Evolutionary conservation across 225 moss, liverwort and hornwort genomes (phyloP).

Genomic region (Marchantia polymorpha): DNA sequence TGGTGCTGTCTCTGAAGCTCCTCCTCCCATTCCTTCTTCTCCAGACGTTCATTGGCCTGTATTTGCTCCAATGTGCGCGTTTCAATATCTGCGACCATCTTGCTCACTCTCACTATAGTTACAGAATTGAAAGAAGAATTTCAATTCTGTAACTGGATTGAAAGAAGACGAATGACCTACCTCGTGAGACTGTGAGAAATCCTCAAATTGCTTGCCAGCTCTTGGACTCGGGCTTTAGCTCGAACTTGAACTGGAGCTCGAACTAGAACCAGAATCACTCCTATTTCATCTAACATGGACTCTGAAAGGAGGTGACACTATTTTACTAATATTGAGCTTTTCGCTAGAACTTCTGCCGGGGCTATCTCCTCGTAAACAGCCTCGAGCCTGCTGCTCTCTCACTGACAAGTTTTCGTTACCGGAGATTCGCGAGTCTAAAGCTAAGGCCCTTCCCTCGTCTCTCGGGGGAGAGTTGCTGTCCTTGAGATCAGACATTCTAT

Average conservation of each 20-base stretch:
- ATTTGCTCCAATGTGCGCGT: conserved; percentile 33
- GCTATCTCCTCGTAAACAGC: conserved; percentile 5
- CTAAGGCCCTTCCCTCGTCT: conserved; percentile 9
- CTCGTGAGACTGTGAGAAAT: conserved; percentile 1
- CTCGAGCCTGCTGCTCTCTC: conserved; percentile 7
- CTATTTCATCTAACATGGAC: conserved; percentile 23
- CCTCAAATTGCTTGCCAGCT: not conserved
- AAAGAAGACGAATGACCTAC: conserved; percentile 18
- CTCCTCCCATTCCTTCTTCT: not conserved
- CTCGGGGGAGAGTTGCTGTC: conserved; percentile 7
- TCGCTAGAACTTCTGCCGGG: not conserved
- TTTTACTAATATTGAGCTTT: conserved; percentile 9
- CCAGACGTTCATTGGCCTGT: conserved; percentile 14
- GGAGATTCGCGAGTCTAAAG: conserved; percentile 1
- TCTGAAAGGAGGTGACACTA: conserved; percentile 8
- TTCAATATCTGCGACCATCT: conserved; percentile 47
- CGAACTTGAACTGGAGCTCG: conserved; percentile 12
- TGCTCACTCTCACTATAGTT: conserved; percentile 37
- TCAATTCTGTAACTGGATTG: no score
- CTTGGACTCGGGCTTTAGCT: conserved; percentile 5
- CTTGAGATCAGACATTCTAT: conserved; percentile 12
- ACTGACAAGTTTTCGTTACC: conserved; percentile 1
- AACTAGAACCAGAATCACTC: conserved; percentile 23
- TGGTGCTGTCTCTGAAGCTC: not conserved
- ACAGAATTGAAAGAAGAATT: conserved; percentile 21